phyloP scores from a whole-genome alignment of 2,329 filamentous ascomycete genomes.

The Whalleya microplaca region DNA sequence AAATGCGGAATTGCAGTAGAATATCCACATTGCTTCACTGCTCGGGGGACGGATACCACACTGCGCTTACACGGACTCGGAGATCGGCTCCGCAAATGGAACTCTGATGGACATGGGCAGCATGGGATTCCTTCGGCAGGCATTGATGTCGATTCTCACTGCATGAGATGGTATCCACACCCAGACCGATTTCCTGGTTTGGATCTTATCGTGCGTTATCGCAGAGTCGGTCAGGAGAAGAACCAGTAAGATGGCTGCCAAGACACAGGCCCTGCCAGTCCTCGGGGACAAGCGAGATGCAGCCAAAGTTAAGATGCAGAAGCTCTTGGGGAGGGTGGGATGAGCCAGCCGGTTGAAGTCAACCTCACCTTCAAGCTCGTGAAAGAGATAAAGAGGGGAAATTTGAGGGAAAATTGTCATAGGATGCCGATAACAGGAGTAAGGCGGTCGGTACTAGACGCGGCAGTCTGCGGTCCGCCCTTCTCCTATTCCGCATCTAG shows the following conservation, averaged over 20 bases:
- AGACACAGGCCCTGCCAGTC: slow-evolving; percentile 28
- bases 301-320: slow-evolving; percentile 29
- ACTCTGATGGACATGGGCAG: slow-evolving; percentile 18
- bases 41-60: slow-evolving; percentile 25
- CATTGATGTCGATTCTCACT: slow-evolving; percentile 30
- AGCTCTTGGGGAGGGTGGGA: slow-evolving; percentile 18
- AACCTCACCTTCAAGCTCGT: slow-evolving; percentile 11
- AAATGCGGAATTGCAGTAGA: slow-evolving; percentile 26
- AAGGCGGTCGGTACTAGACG: slow-evolving; percentile 14
- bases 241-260: slow-evolving; percentile 27
- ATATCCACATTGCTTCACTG: slow-evolving; percentile 4
- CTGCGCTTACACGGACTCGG: slow-evolving; percentile 28
- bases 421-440: slow-evolving; percentile 17
- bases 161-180: slow-evolving; percentile 31
- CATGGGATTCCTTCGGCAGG: slow-evolving; percentile 27
- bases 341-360: slow-evolving; percentile 28
- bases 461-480: slow-evolving; percentile 19
- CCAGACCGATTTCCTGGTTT: slow-evolving; percentile 33
- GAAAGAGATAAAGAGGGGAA: slow-evolving; percentile 11
- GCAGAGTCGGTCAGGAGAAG: slow-evolving; percentile 26
- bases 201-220: slow-evolving; percentile 31
- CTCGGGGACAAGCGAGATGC: slow-evolving; percentile 34
- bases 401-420: slow-evolving; percentile 15
- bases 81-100: slow-evolving; percentile 28
- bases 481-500: not conserved